These are phyloP conservation scores for Tulasnella sp. DNA, from an alignment of 768 basidiomycete species.

Conservation along the genomic window DNA sequence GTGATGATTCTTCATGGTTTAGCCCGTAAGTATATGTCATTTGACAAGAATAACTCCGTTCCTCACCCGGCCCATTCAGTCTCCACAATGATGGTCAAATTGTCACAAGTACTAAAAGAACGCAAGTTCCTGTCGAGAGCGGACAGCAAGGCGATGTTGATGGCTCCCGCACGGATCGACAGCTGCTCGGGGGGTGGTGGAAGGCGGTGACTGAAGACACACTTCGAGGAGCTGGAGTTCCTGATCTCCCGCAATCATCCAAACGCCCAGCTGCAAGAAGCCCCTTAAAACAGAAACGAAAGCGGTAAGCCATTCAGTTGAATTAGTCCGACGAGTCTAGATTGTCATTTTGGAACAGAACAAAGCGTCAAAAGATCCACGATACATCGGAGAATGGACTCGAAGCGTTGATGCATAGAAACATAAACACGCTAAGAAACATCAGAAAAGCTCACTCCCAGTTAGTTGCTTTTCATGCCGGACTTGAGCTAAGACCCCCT, in stretches of 20 bases:
- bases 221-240: constrained; percentile 52
- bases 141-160: too few relatives aligned
- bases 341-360: constrained; percentile 1
- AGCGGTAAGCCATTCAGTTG: background rate
- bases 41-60: too few relatives aligned
- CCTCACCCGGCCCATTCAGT: too few relatives aligned
- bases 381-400: constrained; percentile 24
- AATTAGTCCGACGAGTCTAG: background rate
- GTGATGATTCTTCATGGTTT: too few relatives aligned
- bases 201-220: constrained; percentile 48
- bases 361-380: background rate
- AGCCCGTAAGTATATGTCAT: too few relatives aligned
- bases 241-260: constrained; percentile 28
- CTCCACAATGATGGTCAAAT: too few relatives aligned
- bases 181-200: constrained; percentile 51
- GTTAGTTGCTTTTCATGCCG: constrained; percentile 42
- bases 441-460: constrained; percentile 61
- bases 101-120: too few relatives aligned
- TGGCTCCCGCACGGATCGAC: constrained; percentile 11
- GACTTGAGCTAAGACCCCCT: constrained; percentile 19
- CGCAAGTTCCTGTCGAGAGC: too few relatives aligned
- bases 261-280: background rate
- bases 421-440: constrained; percentile 60
- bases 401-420: constrained; percentile 58
- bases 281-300: constrained; percentile 25